Percentiles rank a stretch among this genome's conserved stretches.
Conservation (phyloP, 805 yeast genomes). For the Candida khao-thaluensis region DNA sequence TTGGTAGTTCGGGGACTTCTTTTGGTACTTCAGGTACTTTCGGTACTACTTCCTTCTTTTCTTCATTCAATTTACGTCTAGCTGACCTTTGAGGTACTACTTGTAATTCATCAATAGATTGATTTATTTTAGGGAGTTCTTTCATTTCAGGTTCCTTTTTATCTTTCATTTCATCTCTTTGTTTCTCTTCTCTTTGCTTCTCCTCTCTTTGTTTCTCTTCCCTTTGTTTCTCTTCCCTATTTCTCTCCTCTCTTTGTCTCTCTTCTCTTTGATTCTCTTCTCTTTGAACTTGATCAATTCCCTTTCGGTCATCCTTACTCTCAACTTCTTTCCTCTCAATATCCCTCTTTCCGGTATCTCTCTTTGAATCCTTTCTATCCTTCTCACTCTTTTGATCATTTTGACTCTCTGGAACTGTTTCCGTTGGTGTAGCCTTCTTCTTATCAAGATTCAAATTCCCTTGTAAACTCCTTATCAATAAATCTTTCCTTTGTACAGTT, state of each 20-base stretch:
- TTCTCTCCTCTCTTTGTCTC: too few relatives aligned
- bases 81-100: constrained; percentile 28
- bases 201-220: background rate
- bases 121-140: constrained; percentile 1
- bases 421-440: background rate
- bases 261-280: background rate
- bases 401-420: background rate
- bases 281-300: background rate
- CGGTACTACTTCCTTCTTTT: background rate
- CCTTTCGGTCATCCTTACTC: background rate
- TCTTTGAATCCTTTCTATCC: background rate
- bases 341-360: background rate
- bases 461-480: constrained; percentile 16
- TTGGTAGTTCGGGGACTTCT: background rate
- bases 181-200: background rate
- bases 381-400: background rate
- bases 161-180: background rate
- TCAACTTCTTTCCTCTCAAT: background rate
- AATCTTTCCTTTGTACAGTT: constrained; percentile 14
- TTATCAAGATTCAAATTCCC: constrained; percentile 10
- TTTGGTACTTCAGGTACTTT: background rate
- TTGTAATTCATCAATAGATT: constrained; percentile 6
- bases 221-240: background rate
- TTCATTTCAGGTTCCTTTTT: background rate
- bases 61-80: constrained; percentile 17